Conservation (phyloP, 208 protist genomes). For the Spongospora subterranea region DNA sequence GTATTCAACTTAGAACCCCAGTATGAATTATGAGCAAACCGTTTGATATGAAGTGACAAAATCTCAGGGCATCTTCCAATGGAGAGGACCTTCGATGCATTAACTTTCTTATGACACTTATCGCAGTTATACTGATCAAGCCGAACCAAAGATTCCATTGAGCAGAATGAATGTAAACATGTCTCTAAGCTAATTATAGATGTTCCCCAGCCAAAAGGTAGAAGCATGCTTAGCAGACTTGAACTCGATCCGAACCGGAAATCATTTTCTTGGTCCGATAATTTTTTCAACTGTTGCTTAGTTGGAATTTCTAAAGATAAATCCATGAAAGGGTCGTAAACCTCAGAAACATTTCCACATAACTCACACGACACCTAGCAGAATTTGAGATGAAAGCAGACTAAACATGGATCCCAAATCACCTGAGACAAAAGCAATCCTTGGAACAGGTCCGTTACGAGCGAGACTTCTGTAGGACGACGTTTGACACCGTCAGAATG, state of each 20-base stretch:
- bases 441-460: constrained; percentile 22
- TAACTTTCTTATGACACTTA: constrained; percentile 34
- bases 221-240: neutral
- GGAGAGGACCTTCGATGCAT: constrained; percentile 23
- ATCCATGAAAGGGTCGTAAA: constrained; percentile 50
- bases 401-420: neutral
- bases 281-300: constrained; percentile 13
- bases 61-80: constrained; percentile 34
- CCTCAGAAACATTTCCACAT: constrained; percentile 22
- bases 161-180: constrained; percentile 45
- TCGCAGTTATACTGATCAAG: constrained; percentile 47
- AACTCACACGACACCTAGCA: neutral
- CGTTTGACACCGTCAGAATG: neutral
- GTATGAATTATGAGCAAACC: constrained; percentile 7
- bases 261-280: neutral
- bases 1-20: constrained; percentile 8
- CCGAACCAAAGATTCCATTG: neutral
- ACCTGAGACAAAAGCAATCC: constrained; percentile 26
- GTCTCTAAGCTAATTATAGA: neutral
- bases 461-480: neutral
- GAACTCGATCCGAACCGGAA: neutral
- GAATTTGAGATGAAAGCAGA: neutral
- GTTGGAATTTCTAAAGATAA: constrained; percentile 43
- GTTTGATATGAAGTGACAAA: constrained; percentile 43
- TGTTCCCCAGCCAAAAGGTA: neutral